These are phyloP conservation scores for Backusella mclennaniae DNA, from an alignment of 192 early-diverging fungal genomes.

Conservation along the genomic window DNA sequence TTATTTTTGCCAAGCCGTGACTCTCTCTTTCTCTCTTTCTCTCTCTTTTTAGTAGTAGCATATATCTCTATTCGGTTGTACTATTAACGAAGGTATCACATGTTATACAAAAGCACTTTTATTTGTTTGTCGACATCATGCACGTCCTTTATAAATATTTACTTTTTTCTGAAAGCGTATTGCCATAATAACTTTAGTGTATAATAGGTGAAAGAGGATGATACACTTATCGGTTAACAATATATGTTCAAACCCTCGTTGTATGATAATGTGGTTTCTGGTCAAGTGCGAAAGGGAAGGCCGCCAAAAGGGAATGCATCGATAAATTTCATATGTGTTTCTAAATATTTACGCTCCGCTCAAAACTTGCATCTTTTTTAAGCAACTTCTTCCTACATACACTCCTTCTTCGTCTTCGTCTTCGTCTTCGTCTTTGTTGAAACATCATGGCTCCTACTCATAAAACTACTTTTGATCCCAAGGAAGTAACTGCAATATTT, in stretches of 20 bases:
- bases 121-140: background rate
- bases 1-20: background rate
- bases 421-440: background rate
- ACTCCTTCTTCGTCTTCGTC: background rate
- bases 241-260: background rate
- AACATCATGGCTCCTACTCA: background rate
- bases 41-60: background rate
- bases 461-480: conserved; percentile 17
- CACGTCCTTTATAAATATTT: background rate
- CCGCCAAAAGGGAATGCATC: background rate
- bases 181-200: background rate
- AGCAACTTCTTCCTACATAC: background rate
- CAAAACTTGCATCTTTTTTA: background rate
- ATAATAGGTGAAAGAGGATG: background rate
- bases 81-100: background rate
- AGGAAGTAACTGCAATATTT: conserved; percentile 29
- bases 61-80: background rate
- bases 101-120: background rate
- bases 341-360: background rate
- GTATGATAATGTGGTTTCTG: background rate
- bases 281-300: background rate
- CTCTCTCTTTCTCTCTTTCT: background rate
- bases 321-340: background rate
- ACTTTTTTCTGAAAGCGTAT: too few species aligned
- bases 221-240: background rate